Base-by-base conservation (phyloP, 768 basidiomycete genomes). In the Rhodotorula babjevae region DNA sequence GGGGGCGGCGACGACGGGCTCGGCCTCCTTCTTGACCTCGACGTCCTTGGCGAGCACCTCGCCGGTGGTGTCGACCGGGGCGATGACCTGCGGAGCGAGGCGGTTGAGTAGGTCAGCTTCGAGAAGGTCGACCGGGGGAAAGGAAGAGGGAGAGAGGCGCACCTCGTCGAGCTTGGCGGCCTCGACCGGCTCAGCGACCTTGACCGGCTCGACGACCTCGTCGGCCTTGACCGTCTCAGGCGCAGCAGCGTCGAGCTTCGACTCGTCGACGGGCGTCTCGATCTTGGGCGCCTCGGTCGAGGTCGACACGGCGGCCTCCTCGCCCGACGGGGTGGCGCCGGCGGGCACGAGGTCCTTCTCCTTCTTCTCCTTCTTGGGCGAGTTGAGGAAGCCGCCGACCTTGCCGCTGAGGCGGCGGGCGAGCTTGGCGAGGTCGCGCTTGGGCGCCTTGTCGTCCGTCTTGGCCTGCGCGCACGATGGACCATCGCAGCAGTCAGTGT, bases 361-460 rank as follows among this genome's bases (percentile, higher is more conserved):
- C 42, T 63, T 65, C 67, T 72, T 72, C 59, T 70, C 72, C 73
- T 74, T 74, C 73, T 70, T 74, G 40, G 73, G 69, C 52, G 73
- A 70, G 57, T 40, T 25, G 60, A 74, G 52, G 36, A 69, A 49
- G 18, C 46, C 63, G 46, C 73, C 73, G 57, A 74, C 36, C 53
- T 65, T 67, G 69, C 69, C 60, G 9, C 65, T 66, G 21, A 69
- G 68, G 44, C 71, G 71, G 40, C 71, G 72, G 46, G 67, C 49
- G 44, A 70, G 66, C 55, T 74, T 74, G n/a, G 44, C 56, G 10
- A 61, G 19, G 63, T 71, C 63, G 59, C 60, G 64, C 73, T 68
- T 71, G 40, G 67, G 69, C 29, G 73, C 63, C 56, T 63, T 63
- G 68, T 65, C 63, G 19, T 63, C 60, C 25, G 63, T 65, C 67